These are phyloP conservation scores for Cicer cuneatum DNA, from an alignment of 306 rosid genomes.

Conservation along the genomic window DNA sequence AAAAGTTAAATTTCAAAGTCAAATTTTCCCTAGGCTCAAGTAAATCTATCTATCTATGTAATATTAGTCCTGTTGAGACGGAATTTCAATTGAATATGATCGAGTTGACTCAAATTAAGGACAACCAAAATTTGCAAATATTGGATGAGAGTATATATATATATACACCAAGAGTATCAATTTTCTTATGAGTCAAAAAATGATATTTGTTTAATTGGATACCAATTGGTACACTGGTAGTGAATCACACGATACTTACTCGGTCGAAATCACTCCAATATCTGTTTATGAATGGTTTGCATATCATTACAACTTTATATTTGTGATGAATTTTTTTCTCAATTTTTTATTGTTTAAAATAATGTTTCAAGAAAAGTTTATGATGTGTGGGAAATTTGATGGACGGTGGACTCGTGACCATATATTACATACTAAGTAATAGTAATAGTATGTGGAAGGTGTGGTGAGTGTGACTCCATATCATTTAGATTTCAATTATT, in stretches of 20 bases:
- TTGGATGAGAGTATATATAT: too few relatives aligned
- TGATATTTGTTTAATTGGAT: too few relatives aligned
- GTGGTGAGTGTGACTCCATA: conserved; percentile 39
- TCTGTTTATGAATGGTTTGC: neutral
- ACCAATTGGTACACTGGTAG: neutral
- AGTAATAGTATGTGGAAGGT: neutral
- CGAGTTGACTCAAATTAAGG: too few relatives aligned
- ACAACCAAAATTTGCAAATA: too few relatives aligned
- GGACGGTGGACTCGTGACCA: conserved; percentile 8
- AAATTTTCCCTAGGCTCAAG: too few relatives aligned
- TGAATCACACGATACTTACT: neutral
- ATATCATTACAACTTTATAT: neutral
- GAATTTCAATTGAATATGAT: too few relatives aligned
- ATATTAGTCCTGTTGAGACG: too few relatives aligned
- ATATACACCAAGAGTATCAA: too few relatives aligned
- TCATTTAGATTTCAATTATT: conserved; percentile 44
- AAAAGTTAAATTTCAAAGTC: too few relatives aligned
- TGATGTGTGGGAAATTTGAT: conserved; percentile 5
- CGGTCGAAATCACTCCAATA: neutral
- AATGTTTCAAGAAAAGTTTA: neutral
- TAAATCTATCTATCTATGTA: too few relatives aligned
- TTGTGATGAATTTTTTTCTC: neutral
- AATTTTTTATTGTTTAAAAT: neutral
- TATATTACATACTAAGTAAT: neutral
- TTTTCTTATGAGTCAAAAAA: too few relatives aligned